phyloP scores from a whole-genome alignment of 495 filamentous ascomycete species.

The Collariella sp. region DNA sequence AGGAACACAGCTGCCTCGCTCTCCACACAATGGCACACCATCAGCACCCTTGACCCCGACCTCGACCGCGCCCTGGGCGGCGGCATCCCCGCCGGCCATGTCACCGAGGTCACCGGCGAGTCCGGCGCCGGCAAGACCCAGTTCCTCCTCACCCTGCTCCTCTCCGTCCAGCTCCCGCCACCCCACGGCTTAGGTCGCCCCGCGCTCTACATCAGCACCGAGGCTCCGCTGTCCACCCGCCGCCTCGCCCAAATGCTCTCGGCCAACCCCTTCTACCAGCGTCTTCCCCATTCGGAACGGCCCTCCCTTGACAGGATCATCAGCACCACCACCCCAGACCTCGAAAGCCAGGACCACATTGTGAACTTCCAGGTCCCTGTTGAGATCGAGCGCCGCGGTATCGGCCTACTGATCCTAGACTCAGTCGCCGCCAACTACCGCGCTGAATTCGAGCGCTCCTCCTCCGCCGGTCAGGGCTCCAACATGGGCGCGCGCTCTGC shows the following conservation, averaged over 20 bases:
- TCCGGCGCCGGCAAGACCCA: slow-evolving; percentile 96
- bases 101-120: slow-evolving; percentile 90
- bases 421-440: slow-evolving; percentile 91
- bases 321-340: slow-evolving; percentile 76
- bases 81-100: slow-evolving; percentile 72
- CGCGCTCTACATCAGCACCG: slow-evolving; percentile 92
- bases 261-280: slow-evolving; percentile 52
- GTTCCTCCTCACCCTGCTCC: slow-evolving; percentile 73
- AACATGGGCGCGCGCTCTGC: slow-evolving; percentile 53
- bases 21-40: slow-evolving; percentile 43
- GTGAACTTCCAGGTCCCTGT: slow-evolving; percentile 83
- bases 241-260: slow-evolving; percentile 70
- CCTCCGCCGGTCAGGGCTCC: slow-evolving; percentile 20
- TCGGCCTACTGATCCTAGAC: slow-evolving; percentile 80
- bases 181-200: slow-evolving; percentile 59
- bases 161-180: slow-evolving; percentile 69
- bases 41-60: slow-evolving; percentile 70
- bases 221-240: slow-evolving; percentile 69
- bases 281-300: slow-evolving; percentile 36
- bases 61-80: slow-evolving; percentile 73
- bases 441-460: slow-evolving; percentile 66
- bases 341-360: slow-evolving; percentile 94
- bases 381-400: slow-evolving; percentile 60
- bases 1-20: slow-evolving; percentile 36
- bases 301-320: slow-evolving; percentile 65